These are phyloP conservation scores for Aspergillus intermedius DNA, from an alignment of 2,329 filamentous ascomycete species.

Conservation along the genomic window DNA sequence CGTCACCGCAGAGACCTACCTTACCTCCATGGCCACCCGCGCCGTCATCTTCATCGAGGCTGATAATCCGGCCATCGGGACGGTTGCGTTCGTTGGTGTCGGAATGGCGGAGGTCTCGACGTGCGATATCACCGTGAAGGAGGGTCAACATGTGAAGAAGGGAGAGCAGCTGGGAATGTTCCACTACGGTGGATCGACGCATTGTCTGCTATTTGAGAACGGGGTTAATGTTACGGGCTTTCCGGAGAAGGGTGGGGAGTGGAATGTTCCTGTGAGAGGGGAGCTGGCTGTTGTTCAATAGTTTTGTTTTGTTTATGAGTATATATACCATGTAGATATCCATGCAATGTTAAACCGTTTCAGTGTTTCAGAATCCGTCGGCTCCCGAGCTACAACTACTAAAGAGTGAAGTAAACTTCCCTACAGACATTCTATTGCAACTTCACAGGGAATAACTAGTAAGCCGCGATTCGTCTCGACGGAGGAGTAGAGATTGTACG, in stretches of 20 bases:
- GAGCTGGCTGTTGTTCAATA: slow-evolving; percentile 11
- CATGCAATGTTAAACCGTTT: neutral
- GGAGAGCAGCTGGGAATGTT: slow-evolving; percentile 70
- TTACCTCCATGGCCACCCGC: slow-evolving; percentile 59
- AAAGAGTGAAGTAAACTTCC: too few relatives aligned
- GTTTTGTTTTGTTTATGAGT: neutral
- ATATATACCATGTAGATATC: neutral
- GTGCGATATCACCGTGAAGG: slow-evolving; percentile 62
- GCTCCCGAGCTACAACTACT: too few relatives aligned
- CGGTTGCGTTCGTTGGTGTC: slow-evolving; percentile 63
- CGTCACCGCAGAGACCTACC: slow-evolving; percentile 53
- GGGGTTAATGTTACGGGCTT: slow-evolving; percentile 19
- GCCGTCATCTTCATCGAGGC: slow-evolving; percentile 64
- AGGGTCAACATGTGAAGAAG: slow-evolving; percentile 60
- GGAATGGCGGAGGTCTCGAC: slow-evolving; percentile 71
- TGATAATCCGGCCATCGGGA: slow-evolving; percentile 57
- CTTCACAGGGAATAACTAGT: too few relatives aligned
- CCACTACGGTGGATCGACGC: slow-evolving; percentile 65
- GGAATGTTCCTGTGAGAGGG: slow-evolving; percentile 20
- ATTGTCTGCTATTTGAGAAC: slow-evolving; percentile 57
- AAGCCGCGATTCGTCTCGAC: too few relatives aligned
- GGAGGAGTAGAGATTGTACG: too few relatives aligned
- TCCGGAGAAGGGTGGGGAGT: slow-evolving; percentile 14
- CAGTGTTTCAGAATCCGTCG: too few relatives aligned
- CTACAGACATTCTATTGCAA: too few relatives aligned